Conservation (phyloP, 768 basidiomycete genomes). For the Suillus alpinus region DNA sequence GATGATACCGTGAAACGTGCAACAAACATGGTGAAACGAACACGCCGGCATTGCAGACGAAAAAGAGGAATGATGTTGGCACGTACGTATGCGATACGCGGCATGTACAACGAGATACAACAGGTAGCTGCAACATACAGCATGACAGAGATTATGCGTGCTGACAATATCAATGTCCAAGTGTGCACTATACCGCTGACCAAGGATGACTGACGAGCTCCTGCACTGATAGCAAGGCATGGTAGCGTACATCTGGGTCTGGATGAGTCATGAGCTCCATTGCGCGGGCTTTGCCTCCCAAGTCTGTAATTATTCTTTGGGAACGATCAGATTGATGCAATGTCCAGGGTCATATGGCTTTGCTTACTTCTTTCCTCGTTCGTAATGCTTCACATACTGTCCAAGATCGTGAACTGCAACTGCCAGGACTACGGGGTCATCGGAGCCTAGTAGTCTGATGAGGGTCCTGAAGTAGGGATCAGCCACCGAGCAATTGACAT, state of each 20-base stretch:
- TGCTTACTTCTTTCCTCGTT: slow-evolving; percentile 86
- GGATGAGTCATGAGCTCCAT: slow-evolving; percentile 93
- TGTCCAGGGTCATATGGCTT: background rate
- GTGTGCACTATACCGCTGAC: slow-evolving; percentile 44
- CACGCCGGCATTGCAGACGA: background rate
- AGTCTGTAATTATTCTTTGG: slow-evolving; percentile 70
- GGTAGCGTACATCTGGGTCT: slow-evolving; percentile 88
- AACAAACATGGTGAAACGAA: background rate
- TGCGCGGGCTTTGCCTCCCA: slow-evolving; percentile 82
- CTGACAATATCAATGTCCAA: background rate
- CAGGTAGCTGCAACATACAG: background rate
- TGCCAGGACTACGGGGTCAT: slow-evolving; percentile 77
- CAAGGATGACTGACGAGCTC: slow-evolving; percentile 90
- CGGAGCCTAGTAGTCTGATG: slow-evolving; percentile 63
- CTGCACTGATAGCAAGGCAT: slow-evolving; percentile 87
- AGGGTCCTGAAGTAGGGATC: slow-evolving; percentile 52
- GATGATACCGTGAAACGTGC: background rate
- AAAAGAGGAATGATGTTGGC: background rate
- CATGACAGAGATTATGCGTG: background rate
- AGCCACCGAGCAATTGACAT: background rate
- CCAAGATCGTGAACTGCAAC: slow-evolving; percentile 94
- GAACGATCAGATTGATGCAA: background rate
- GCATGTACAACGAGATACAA: background rate
- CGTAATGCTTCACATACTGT: slow-evolving; percentile 89
- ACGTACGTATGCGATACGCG: background rate